Evolutionary conservation across 352 stramenopile genomes (phyloP).

Genomic region (Globisporangium sylvaticum): DNA sequence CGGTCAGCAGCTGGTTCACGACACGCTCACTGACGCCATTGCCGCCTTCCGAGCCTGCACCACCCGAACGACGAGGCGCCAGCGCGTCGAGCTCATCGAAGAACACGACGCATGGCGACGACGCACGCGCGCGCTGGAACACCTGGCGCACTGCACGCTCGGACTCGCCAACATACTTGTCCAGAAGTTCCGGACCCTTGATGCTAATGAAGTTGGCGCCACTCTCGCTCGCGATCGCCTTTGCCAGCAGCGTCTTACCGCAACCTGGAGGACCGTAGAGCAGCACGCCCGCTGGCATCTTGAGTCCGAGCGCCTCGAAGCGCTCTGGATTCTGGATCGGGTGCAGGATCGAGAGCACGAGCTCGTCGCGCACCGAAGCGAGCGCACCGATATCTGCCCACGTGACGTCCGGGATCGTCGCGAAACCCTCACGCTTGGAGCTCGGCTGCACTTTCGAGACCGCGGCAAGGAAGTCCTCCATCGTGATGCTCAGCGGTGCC

Average conservation of each 20-base stretch:
- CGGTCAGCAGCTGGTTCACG: slow-evolving; percentile 98
- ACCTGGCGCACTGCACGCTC: slow-evolving; percentile 95
- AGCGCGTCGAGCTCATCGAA: slow-evolving; percentile 99
- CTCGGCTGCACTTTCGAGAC: slow-evolving; percentile 97
- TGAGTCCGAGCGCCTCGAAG: slow-evolving; percentile 94
- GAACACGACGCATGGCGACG: slow-evolving; percentile 99
- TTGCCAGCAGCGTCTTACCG: slow-evolving; percentile 98
- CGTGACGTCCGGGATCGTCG: slow-evolving; percentile 96
- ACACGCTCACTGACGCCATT: slow-evolving; percentile 93
- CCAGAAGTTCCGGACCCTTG: slow-evolving; percentile 97
- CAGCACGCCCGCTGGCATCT: slow-evolving; percentile 95
- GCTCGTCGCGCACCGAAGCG: slow-evolving; percentile 91
- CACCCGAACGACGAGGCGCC: slow-evolving; percentile 89
- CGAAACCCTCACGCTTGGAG: slow-evolving; percentile 98
- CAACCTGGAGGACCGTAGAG: slow-evolving; percentile 98
- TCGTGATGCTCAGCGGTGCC: slow-evolving; percentile 91
- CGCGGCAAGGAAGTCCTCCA: slow-evolving; percentile 95
- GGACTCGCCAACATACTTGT: slow-evolving; percentile 99
- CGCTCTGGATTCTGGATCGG: slow-evolving; percentile 95
- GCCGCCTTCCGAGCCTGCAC: slow-evolving; percentile 50
- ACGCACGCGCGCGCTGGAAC: slow-evolving; percentile 97
- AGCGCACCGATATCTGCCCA: slow-evolving; percentile 98
- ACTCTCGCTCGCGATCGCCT: slow-evolving; percentile 97
- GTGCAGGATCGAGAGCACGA: slow-evolving; percentile 95
- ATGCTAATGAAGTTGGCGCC: slow-evolving; percentile 99